Evolutionary conservation across 2,329 filamentous ascomycete genomes (phyloP).

Genomic region (Grosmannia serpens): DNA sequence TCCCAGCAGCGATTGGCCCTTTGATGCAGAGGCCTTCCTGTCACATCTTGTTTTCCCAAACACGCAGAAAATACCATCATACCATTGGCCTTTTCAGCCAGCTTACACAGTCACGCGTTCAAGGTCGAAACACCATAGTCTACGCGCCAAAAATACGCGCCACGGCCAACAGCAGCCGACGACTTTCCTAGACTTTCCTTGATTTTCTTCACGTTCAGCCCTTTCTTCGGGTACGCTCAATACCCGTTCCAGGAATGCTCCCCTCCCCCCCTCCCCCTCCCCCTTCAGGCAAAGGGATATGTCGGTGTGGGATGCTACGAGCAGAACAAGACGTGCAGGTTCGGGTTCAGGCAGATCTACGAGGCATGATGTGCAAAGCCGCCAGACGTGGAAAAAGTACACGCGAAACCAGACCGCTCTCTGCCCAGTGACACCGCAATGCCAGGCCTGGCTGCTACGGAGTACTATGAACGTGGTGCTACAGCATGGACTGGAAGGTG

Average conservation of each 20-base stretch:
- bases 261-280: too few relatives aligned
- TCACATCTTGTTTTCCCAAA: background rate
- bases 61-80: background rate
- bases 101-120: background rate
- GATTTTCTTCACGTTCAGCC: background rate
- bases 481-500: constrained; percentile 12
- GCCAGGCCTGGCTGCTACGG: background rate
- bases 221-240: background rate
- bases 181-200: background rate
- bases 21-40: background rate
- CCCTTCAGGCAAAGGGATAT: background rate
- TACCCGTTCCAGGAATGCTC: background rate
- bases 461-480: constrained; percentile 1
- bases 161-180: background rate
- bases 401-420: too few relatives aligned
- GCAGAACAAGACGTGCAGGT: too few relatives aligned
- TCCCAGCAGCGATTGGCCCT: background rate
- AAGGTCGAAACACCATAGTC: background rate
- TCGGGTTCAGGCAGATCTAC: too few relatives aligned
- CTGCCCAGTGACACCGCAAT: too few relatives aligned
- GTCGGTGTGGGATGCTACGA: background rate
- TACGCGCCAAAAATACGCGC: constrained; percentile 1
- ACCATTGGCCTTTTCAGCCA: background rate
- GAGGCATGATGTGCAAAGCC: too few relatives aligned
- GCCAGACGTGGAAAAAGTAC: too few relatives aligned